Conservation (phyloP, 768 basidiomycete genomes). For the Lactarius indigo region DNA sequence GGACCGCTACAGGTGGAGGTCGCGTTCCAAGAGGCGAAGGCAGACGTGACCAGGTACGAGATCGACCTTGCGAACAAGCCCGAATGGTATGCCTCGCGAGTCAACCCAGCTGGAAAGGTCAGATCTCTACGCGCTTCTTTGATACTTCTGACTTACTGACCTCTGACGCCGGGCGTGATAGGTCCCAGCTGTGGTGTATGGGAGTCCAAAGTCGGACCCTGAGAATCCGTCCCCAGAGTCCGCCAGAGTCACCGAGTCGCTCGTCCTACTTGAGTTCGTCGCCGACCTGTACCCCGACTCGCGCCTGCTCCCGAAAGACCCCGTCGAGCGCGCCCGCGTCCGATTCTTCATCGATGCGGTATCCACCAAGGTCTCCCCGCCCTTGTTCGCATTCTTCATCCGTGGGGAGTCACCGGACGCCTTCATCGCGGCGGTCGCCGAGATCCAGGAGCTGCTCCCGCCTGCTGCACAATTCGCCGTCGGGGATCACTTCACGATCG, state of each 20-base stretch:
- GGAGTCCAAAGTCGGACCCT: conserved; percentile 50
- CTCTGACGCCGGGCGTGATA: conserved; percentile 22
- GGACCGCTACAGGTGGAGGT: conserved; percentile 44
- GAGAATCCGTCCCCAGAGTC: conserved; percentile 53
- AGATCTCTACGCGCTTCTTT: neutral
- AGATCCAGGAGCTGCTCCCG: conserved; percentile 46
- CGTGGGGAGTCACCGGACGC: conserved; percentile 37
- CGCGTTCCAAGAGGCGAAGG: conserved; percentile 51
- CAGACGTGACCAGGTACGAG: conserved; percentile 46
- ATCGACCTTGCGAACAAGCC: conserved; percentile 62
- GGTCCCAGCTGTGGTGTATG: conserved; percentile 61
- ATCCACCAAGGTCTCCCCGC: conserved; percentile 40
- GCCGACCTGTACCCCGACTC: conserved; percentile 50
- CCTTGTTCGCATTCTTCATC: conserved; percentile 34
- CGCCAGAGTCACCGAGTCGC: conserved; percentile 55
- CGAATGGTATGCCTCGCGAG: conserved; percentile 57
- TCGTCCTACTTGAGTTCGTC: conserved; percentile 58
- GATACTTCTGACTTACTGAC: neutral
- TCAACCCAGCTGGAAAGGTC: conserved; percentile 64
- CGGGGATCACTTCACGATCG: conserved; percentile 47
- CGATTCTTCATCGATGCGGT: conserved; percentile 58
- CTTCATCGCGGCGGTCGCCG: conserved; percentile 42
- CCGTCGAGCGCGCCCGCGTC: conserved; percentile 48
- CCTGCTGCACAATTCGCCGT: conserved; percentile 37
- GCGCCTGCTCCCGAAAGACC: conserved; percentile 48